Percentiles rank a stretch among this genome's conserved stretches.
Evolutionary conservation across 2,329 filamentous ascomycete genomes (phyloP).

Genomic region (Helotiales sp.): DNA sequence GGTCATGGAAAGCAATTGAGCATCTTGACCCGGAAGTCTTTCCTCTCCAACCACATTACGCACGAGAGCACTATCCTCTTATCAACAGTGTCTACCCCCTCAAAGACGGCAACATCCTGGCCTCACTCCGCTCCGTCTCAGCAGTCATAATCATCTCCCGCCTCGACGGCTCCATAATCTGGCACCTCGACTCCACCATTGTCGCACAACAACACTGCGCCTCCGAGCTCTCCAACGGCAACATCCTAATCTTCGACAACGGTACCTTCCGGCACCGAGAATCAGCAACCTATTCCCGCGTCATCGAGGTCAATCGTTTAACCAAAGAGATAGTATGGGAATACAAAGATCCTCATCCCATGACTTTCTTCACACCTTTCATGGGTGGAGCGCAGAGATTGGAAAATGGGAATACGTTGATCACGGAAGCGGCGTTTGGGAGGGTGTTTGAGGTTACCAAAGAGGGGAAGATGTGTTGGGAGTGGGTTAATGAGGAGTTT

Average conservation of each 20-base stretch:
- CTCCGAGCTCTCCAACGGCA: slow-evolving; percentile 41
- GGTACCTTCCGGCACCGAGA: slow-evolving; percentile 43
- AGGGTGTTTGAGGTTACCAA: slow-evolving; percentile 45
- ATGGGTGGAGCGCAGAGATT: slow-evolving; percentile 47
- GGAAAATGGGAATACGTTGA: slow-evolving; percentile 42
- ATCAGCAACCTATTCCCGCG: slow-evolving; percentile 43
- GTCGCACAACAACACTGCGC: slow-evolving; percentile 47
- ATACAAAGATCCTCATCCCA: slow-evolving; percentile 38
- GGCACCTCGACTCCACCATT: slow-evolving; percentile 41
- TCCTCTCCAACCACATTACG: slow-evolving; percentile 41
- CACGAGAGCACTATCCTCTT: slow-evolving; percentile 45
- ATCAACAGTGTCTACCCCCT: slow-evolving; percentile 45
- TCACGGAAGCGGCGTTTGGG: slow-evolving; percentile 45
- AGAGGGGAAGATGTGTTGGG: slow-evolving; percentile 43
- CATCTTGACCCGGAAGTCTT: slow-evolving; percentile 40
- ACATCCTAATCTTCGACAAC: slow-evolving; percentile 48
- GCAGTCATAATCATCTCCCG: slow-evolving; percentile 44
- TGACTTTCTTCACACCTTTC: slow-evolving; percentile 43
- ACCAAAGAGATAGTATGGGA: slow-evolving; percentile 45
- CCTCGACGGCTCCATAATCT: slow-evolving; percentile 42
- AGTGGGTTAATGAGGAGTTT: slow-evolving; percentile 45
- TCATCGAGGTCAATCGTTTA: slow-evolving; percentile 39
- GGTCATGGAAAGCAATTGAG: slow-evolving; percentile 45
- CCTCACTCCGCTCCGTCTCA: slow-evolving; percentile 41
- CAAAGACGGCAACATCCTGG: slow-evolving; percentile 43